Evolutionary conservation across 305 asterid genomes (phyloP), one percentile per base, ranked within the genome.

Genomic region (Solanum hybrid): DNA sequence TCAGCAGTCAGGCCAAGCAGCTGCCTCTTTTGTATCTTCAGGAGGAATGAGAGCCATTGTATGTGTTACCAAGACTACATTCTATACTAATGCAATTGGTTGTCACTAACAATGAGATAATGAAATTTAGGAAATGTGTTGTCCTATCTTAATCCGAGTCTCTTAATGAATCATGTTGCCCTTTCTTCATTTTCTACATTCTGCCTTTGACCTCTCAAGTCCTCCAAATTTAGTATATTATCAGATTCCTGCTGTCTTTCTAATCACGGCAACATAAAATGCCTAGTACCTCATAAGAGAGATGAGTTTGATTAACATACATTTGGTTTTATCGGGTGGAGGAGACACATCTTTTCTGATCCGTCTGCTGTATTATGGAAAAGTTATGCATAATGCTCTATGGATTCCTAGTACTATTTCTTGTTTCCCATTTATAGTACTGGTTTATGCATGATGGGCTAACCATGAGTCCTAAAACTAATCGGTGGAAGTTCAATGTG

Each of bases 21-120:
- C 93, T 91, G 98, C 98, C 4, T 93, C 93, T 91, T 97, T 96
- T 93, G 95, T 96, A 86, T 94, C 98, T 74, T 92, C 97, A 0
- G 99, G 99, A 89, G 99, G 99, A 92, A 91, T 92, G 92, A 94
- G 98, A 94, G 98, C 98, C 46, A 95, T 95, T 64, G 99, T 97
- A 95, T 31, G 98, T 92, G 39, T 85, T 57, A 20, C 76, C 76
- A 85, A 51, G 76, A 29, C 31, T 85, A 51, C 22, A 31, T 57
- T 69, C 64, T 18, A 46, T 36, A 29, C 37, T 39, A 36, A 76
- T 77, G 61, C 67, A 79, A n/a, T 36, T 74, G 61, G n/a, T 90
- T 76, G 14, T 9, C 64, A 88, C 40, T 28, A 18, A 24, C 37
- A 87, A 33, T 37, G 51, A 34, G 80, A 90, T 80, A 82, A 89